A percentile compares a stretch with the other conserved stretches of the same genome.
These are phyloP conservation scores for Dichotomocladium elegans DNA, from an alignment of 371 early-diverging fungal species.

Conservation along the genomic window DNA sequence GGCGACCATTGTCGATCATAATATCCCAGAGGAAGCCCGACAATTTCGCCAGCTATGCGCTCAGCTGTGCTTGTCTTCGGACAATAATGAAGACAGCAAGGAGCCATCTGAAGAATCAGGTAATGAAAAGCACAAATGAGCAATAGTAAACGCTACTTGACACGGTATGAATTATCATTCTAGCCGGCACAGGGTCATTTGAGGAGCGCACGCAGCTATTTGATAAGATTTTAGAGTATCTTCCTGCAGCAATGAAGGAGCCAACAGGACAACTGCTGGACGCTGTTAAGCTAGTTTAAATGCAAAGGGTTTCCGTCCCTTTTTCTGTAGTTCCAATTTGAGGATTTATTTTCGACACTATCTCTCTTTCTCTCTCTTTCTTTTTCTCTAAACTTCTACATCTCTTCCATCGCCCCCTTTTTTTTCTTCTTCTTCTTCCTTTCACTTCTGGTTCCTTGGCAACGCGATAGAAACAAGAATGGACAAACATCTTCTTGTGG, in stretches of 20 bases:
- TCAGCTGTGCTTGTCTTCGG: slow-evolving; percentile 37
- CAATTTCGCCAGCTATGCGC: slow-evolving; percentile 65
- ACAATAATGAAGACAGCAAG: not conserved
- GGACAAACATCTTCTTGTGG: slow-evolving; percentile 11
- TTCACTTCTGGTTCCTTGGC: not conserved
- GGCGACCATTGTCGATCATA: slow-evolving; percentile 63
- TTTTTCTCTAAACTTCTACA: too few species aligned
- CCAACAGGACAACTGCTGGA: slow-evolving; percentile 74
- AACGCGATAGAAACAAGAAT: not conserved
- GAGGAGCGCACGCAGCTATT: slow-evolving; percentile 62
- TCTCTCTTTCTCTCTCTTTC: too few species aligned
- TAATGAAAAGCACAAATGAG: too few species aligned
- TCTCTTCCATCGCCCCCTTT: not conserved
- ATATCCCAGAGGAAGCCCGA: slow-evolving; percentile 53
- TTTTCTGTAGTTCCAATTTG: not conserved
- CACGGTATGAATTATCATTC: too few species aligned
- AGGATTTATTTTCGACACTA: too few species aligned
- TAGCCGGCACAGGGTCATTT: slow-evolving; percentile 25
- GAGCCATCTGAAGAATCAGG: not conserved
- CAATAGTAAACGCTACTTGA: too few species aligned
- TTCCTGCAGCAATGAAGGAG: slow-evolving; percentile 80
- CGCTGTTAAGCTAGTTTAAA: slow-evolving; percentile 44
- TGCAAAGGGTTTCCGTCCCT: not conserved
- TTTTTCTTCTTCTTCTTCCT: not conserved
- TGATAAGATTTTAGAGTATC: slow-evolving; percentile 66